Evolutionary conservation across 257 asterid species (phyloP), one percentile per base, ranked within the genome.

Genomic region (Solanum paucissectum): DNA sequence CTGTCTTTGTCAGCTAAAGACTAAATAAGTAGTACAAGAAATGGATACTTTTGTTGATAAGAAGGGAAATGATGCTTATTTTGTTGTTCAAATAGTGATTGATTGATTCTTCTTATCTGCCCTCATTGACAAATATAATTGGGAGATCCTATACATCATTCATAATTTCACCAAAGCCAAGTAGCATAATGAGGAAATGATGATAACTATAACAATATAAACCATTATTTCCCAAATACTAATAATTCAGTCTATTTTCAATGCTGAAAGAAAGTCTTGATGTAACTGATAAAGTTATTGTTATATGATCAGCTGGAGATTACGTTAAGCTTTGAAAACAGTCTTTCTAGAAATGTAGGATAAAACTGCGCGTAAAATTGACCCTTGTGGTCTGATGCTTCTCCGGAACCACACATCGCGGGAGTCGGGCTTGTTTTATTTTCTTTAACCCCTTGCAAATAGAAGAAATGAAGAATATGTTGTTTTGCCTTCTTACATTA

Each of bases 361-460:
- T n/a, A n/a, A 64, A 5, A 0, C 0, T 62, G 0, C 2, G 0
- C 1, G 4, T 55, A 52, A 52, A 18, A 18, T 55, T 18, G 10
- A 52, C 62, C 62, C 10, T 52, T 52, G n/a, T n/a, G n/a, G n/a
- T n/a, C n/a, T n/a, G n/a, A n/a, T n/a, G n/a, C n/a, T n/a, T n/a
- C n/a, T n/a, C n/a, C n/a, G n/a, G n/a, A n/a, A n/a, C n/a, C n/a
- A n/a, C n/a, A n/a, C n/a, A n/a, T n/a, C n/a, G n/a, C n/a, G n/a
- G n/a, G n/a, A n/a, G n/a, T n/a, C n/a, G n/a, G n/a, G n/a, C n/a
- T n/a, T n/a, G 9, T 16, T 52, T 52, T 52, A 52, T 52, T 52
- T 6, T 52, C 62, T 52, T 52, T 52, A 18, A 52, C n/a, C n/a
- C 9, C n/a, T 6, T 52, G 18, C 10, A 52, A 52, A 52, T 52